These are phyloP conservation scores for Santalum album DNA, from an alignment of 164 flowering plant species.

Conservation along the genomic window DNA sequence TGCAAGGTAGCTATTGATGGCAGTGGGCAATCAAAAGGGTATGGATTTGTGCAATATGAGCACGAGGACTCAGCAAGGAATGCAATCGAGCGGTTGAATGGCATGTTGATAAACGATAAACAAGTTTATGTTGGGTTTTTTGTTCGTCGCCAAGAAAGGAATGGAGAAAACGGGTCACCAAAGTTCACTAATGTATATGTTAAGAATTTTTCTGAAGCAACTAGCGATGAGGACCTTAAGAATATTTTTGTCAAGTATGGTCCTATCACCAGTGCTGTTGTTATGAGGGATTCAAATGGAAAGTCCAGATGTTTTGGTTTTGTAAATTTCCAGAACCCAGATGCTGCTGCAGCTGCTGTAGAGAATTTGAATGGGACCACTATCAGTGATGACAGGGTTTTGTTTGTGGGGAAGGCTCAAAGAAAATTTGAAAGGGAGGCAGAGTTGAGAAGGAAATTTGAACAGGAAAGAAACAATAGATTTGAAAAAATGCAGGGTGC, in stretches of 20 bases:
- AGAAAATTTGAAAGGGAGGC: conserved; percentile 68
- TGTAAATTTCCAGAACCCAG: conserved; percentile 58
- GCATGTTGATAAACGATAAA: conserved; percentile 66
- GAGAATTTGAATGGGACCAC: conserved; percentile 52
- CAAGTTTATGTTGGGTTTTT: conserved; percentile 70
- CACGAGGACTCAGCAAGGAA: conserved; percentile 49
- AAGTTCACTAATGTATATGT: conserved; percentile 72
- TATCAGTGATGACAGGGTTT: conserved; percentile 38
- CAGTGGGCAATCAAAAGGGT: conserved; percentile 60
- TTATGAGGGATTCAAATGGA: conserved; percentile 61
- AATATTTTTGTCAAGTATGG: conserved; percentile 52
- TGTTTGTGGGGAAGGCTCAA: conserved; percentile 77
- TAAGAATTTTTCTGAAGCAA: conserved; percentile 53
- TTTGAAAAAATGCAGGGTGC: conserved; percentile 61
- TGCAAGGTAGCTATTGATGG: conserved; percentile 69
- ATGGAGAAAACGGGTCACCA: conserved; percentile 27
- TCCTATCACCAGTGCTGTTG: conserved; percentile 58
- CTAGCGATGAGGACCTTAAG: conserved; percentile 56
- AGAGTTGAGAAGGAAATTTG: conserved; percentile 56
- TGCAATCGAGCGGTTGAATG: conserved; percentile 56
- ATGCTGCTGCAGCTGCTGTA: conserved; percentile 62
- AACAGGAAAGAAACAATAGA: conserved; percentile 55
- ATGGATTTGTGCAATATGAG: conserved; percentile 80
- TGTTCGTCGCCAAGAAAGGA: conserved; percentile 58
- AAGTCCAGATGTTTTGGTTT: conserved; percentile 75